phyloP scores from a whole-genome alignment of 176 grass and related monocot species.

The Zoysia pacifica region DNA sequence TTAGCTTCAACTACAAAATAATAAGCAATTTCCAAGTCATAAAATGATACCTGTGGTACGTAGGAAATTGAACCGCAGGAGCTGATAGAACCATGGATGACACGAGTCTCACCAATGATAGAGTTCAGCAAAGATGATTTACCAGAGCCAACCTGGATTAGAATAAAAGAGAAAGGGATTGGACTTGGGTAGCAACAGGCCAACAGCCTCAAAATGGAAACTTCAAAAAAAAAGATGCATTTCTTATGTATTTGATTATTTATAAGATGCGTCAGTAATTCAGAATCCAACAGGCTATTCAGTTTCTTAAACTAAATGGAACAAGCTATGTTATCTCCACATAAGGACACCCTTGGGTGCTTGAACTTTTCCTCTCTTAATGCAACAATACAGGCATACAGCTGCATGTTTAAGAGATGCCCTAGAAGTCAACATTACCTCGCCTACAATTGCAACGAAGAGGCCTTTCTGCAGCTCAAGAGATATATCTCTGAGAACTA shows the following conservation, averaged over 20 bases:
- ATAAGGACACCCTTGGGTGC: background rate
- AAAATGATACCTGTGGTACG: conserved; percentile 76
- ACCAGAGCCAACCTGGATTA: conserved; percentile 85
- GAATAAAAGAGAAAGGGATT: conserved; percentile 11
- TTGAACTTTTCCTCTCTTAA: background rate
- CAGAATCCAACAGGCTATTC: conserved; percentile 28
- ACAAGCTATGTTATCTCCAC: conserved; percentile 1
- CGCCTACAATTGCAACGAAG: conserved; percentile 81
- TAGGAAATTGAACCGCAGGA: conserved; percentile 66
- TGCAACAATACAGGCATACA: background rate
- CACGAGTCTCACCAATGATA: conserved; percentile 71
- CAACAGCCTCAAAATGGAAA: too few species aligned
- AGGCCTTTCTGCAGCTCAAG: conserved; percentile 66
- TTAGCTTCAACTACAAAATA: conserved; percentile 23
- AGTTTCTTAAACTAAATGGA: conserved; percentile 22
- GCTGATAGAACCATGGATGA: conserved; percentile 62
- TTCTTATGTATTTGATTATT: too few species aligned
- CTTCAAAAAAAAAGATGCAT: too few species aligned
- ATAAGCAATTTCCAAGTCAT: conserved; percentile 35
- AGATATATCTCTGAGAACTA: conserved; percentile 63
- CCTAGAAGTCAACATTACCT: conserved; percentile 46
- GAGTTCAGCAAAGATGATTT: conserved; percentile 93
- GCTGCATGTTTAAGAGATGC: background rate
- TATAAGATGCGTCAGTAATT: conserved; percentile 25
- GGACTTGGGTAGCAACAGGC: too few species aligned